Conservation (phyloP, 129 eudicot species). For the Deinandra increscens region DNA sequence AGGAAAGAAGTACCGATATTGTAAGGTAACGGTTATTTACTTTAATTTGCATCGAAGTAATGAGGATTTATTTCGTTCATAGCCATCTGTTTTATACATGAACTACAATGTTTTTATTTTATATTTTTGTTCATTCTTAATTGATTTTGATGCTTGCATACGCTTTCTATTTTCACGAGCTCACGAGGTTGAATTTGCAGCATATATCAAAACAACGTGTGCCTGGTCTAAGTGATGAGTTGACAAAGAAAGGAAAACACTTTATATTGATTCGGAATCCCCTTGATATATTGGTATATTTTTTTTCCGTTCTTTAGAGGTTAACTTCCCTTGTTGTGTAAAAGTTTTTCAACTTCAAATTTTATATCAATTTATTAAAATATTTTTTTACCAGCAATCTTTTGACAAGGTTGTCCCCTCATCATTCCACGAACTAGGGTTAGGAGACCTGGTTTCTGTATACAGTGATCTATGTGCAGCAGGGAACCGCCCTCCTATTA, state of each 20-base stretch:
- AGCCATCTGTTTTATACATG: background rate
- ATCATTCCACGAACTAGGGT: constrained; percentile 70
- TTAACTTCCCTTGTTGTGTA: constrained; percentile 7
- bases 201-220: constrained; percentile 76
- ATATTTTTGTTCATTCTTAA: background rate
- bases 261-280: constrained; percentile 85
- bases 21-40: constrained; percentile 59
- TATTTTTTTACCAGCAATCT: constrained; percentile 58
- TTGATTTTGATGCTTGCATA: constrained; percentile 22
- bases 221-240: constrained; percentile 63
- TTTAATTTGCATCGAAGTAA: background rate
- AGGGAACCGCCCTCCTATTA: constrained; percentile 72
- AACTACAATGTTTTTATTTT: background rate
- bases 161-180: constrained; percentile 6
- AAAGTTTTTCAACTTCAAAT: background rate
- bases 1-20: constrained; percentile 72
- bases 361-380: background rate
- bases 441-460: constrained; percentile 61
- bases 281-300: constrained; percentile 76
- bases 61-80: background rate
- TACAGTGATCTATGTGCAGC: constrained; percentile 65
- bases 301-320: background rate
- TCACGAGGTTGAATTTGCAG: constrained; percentile 38
- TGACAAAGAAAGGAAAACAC: constrained; percentile 90
- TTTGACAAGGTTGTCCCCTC: constrained; percentile 82